These are phyloP conservation scores for Nemania bipapillata DNA, from an alignment of 2,329 filamentous ascomycete genomes.

Conservation along the genomic window DNA sequence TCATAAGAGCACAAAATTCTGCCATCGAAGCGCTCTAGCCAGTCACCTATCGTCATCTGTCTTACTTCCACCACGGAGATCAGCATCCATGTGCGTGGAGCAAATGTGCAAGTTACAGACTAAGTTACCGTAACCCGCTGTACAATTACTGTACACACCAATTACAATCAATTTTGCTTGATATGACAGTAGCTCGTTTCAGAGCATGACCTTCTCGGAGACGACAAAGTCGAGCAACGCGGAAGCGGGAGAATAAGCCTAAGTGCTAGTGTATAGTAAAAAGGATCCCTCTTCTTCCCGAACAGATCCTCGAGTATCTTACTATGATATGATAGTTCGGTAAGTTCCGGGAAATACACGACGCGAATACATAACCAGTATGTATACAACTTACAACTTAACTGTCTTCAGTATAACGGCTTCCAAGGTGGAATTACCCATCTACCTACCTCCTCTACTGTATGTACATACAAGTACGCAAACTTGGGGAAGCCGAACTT, in stretches of 20 bases:
- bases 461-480: neutral
- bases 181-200: neutral
- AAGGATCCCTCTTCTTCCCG: neutral
- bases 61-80: neutral
- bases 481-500: conserved; percentile 15
- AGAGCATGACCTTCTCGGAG: neutral
- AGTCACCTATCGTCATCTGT: too few relatives aligned
- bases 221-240: conserved; percentile 6
- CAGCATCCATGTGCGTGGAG: neutral
- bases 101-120: neutral
- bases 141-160: conserved; percentile 3
- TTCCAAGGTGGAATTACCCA: neutral
- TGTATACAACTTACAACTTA: too few relatives aligned
- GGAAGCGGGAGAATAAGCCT: conserved; percentile 3
- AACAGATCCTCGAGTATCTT: neutral
- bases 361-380: neutral
- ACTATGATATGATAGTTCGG: neutral
- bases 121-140: neutral
- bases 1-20: neutral
- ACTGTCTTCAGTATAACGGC: neutral
- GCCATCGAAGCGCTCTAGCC: too few relatives aligned
- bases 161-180: conserved; percentile 2
- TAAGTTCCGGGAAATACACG: neutral
- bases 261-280: neutral
- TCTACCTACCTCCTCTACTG: neutral